These are phyloP conservation scores for Lasiodiplodia hormozganensis DNA, from an alignment of 2,329 filamentous ascomycete species.

Conservation along the genomic window DNA sequence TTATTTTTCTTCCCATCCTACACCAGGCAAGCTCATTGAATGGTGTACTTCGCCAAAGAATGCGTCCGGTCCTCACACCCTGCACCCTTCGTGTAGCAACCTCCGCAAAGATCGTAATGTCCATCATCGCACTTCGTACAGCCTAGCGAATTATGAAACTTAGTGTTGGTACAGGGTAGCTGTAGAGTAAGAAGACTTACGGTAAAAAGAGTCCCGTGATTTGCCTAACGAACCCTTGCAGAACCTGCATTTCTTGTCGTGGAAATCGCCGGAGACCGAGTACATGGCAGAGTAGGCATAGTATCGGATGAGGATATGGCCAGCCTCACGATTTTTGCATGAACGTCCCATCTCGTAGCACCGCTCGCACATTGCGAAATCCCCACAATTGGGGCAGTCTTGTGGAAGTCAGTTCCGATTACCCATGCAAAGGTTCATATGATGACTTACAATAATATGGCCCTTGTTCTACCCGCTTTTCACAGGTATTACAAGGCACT, in stretches of 20 bases:
- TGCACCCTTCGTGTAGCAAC: constrained; percentile 10
- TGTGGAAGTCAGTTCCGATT: background rate
- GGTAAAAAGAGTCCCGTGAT: constrained; percentile 6
- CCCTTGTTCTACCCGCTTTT: background rate
- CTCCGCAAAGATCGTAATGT: background rate
- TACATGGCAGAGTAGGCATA: constrained; percentile 4
- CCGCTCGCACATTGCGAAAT: constrained; percentile 10
- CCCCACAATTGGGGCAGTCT: background rate
- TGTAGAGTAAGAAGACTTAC: background rate
- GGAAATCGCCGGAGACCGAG: background rate
- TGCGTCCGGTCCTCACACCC: constrained; percentile 5
- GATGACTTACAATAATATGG: constrained; percentile 1
- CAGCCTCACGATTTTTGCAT: background rate
- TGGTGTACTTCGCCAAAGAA: background rate
- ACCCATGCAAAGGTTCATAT: fast-evolving
- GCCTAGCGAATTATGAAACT: background rate
- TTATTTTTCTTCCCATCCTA: background rate
- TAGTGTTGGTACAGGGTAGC: background rate
- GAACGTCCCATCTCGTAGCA: constrained; percentile 9
- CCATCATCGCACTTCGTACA: constrained; percentile 8
- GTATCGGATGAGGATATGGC: constrained; percentile 11
- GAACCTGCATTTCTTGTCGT: background rate
- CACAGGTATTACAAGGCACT: background rate
- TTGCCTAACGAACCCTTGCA: background rate
- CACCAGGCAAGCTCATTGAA: background rate